Conservation (phyloP, 2,329 filamentous ascomycete genomes). For the Colletotrichum sp. region DNA sequence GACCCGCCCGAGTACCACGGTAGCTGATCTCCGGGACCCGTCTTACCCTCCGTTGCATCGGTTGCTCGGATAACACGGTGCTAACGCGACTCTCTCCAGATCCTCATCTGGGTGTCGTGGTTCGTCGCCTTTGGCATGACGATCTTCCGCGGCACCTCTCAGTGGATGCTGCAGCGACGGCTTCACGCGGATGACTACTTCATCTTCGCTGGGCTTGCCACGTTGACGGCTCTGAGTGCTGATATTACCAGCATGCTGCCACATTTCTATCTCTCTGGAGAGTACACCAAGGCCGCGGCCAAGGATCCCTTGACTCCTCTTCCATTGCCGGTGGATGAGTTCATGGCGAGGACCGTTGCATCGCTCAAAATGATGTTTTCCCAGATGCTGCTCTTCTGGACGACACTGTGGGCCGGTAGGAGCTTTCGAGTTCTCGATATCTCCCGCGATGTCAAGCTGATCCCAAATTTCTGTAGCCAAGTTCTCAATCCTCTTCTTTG, state of each 20-base stretch:
- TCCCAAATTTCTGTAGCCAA: not conserved
- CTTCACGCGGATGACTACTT: conserved; percentile 6
- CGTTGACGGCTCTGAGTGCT: not conserved
- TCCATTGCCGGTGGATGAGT: not conserved
- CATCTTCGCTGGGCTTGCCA: not conserved
- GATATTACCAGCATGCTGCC: conserved; percentile 5
- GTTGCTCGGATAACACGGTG: not conserved
- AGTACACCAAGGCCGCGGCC: conserved; percentile 12
- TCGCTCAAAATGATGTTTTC: conserved; percentile 12
- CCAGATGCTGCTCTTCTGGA: conserved; percentile 12
- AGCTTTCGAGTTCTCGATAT: not conserved
- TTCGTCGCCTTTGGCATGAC: not conserved
- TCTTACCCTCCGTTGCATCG: not conserved
- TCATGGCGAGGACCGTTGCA: not conserved
- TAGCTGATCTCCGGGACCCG: not conserved
- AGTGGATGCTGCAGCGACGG: conserved; percentile 9
- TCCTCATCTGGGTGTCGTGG: conserved; percentile 6
- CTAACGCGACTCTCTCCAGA: not conserved
- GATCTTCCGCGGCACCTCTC: conserved; percentile 1
- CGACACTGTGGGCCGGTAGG: conserved; percentile 2
- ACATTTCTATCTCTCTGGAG: conserved; percentile 6
- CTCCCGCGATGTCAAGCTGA: not conserved
- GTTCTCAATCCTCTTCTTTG: conserved; percentile 9
- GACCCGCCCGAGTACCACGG: not conserved
- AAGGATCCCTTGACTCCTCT: not conserved